These are phyloP conservation scores for Hyaloperonospora brassicae DNA, from an alignment of 352 stramenopile genomes.

Conservation along the genomic window DNA sequence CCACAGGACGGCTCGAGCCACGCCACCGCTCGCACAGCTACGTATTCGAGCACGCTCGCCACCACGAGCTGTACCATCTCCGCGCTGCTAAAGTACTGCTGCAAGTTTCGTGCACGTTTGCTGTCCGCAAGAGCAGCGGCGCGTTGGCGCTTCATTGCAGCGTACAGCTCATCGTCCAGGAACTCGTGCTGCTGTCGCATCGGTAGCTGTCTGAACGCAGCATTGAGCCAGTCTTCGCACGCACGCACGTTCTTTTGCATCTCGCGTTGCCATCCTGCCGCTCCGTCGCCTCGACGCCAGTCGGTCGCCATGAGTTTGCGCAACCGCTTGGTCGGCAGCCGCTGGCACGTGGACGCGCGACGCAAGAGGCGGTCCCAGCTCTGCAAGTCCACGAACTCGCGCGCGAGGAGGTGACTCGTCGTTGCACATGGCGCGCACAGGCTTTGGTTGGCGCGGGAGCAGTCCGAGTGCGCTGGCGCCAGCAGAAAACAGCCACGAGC, in stretches of 20 bases:
- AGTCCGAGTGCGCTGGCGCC: background rate
- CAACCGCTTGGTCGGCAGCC: slow-evolving; percentile 47
- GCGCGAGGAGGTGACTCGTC: slow-evolving; percentile 14
- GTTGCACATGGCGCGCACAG: background rate
- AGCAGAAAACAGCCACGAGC: slow-evolving; percentile 31
- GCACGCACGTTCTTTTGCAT: slow-evolving; percentile 50
- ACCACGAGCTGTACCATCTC: slow-evolving; percentile 40
- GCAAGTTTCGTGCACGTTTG: slow-evolving; percentile 44
- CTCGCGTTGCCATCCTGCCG: slow-evolving; percentile 45
- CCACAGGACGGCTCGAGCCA: slow-evolving; percentile 75
- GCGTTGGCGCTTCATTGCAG: slow-evolving; percentile 21
- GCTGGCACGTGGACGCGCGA: slow-evolving; percentile 13
- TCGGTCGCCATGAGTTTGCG: slow-evolving; percentile 44
- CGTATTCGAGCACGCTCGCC: slow-evolving; percentile 14
- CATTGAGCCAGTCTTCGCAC: slow-evolving; percentile 54
- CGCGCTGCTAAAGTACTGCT: slow-evolving; percentile 66
- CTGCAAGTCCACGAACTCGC: slow-evolving; percentile 38
- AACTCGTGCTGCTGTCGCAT: slow-evolving; percentile 30
- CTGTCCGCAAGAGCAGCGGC: slow-evolving; percentile 14
- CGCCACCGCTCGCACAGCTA: slow-evolving; percentile 22
- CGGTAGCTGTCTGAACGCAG: slow-evolving; percentile 26
- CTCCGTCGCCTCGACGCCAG: slow-evolving; percentile 39
- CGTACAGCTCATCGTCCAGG: slow-evolving; percentile 45
- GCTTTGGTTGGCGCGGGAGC: slow-evolving; percentile 4
- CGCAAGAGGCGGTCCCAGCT: slow-evolving; percentile 34